Base-by-base conservation (phyloP, 495 filamentous ascomycete genomes). In the Penicillium paradoxum region DNA sequence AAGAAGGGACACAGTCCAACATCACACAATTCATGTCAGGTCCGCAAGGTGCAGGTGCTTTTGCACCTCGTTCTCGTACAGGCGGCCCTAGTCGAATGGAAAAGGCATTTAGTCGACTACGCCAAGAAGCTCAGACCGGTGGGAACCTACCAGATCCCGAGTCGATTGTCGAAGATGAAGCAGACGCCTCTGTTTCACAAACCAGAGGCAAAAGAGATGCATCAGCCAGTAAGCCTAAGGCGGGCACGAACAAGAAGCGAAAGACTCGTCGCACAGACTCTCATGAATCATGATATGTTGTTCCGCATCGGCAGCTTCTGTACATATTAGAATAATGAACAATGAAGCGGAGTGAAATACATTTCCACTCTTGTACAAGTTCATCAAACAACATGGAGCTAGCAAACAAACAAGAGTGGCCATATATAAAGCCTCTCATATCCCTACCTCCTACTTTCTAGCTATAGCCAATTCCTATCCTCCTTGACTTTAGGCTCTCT, bases 1-100 rank as follows among this genome's bases (percentile, higher is more conserved):
- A 79, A 11, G 93, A 97, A 67, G 93, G 95, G 1, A 96, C 91
- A 17, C 93, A 98, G 76, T 84, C 82, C 27, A 98, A 97, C 65
- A 95, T 98, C 57, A 98, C 93, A n/a, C 77, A 83, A 21, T 98
- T 83, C 64, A 93, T 97, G 67, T 73, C 76, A 18, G 83, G 84
- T 1, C 70, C 69, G 3, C 81, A 82, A 0, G 85, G 86, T 0
- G 76, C 75, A 33, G 84, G 87, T 43, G 84, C 83, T 1, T 95
- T 93, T 76, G 90, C 90, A 25, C 91, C 90, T 1, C 80, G 88
- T 39, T 79, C 81, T 55, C 80, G 77, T 47, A 59, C 51, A 1
- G 80, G 70, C 14, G 80, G 79, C 30, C 84, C 81, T 51, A 91
- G 87, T 75, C 75, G 91, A 55, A 91, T 97, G 86, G 85, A 88